Base-by-base conservation (phyloP, 305 asterid genomes). In the Coffea humblotiana region DNA sequence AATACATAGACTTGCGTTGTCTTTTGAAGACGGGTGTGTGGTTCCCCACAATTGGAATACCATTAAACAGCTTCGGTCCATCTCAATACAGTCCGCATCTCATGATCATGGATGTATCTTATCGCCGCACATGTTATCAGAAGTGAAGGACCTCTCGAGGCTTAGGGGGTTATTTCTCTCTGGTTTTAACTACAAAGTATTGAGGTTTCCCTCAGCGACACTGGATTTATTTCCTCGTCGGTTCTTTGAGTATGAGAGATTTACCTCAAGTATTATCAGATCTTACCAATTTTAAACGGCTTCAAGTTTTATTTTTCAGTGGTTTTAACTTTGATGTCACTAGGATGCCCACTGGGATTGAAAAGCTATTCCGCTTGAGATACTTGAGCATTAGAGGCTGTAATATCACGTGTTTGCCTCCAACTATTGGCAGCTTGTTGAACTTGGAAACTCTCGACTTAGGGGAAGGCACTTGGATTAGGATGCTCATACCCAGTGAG, bases 1-100 rank as follows among this genome's bases (percentile, higher is more conserved):
- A 76, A n/a, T 75, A 8, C 82, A 43, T 60, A 72, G 82, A 60
- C 60, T 82, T 60, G 64, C 74, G 15, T 11, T 82, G 58, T 75
- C 66, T 72, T 77, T 78, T 63, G 49, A 79, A 58, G 83, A 21
- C 40, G 75, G 48, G 9, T 51, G 45, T 27, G 14, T 13, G 21
- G 67, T 48, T 43, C n/a, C 27, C 27, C 15, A 9, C 25, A 9
- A 63, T 15, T 23, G 72, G 74, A 68, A 78, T n/a, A 19, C 40
- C 12, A 29, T 40, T 21, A 67, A 49, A 13, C 14, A 69, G 18
- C 66, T 68, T 67, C 75, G 64, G 61, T 40, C 78, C 65, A 43
- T 74, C 27, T 52, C 67, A 43, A 16, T 81, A 40, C 35, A 16
- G 19, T 48, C 40, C 66, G 12, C 63, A 3, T 66, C 43, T 8